These are phyloP conservation scores for Volvox reticuliferus DNA, from an alignment of 139 green algal genomes.

Conservation along the genomic window DNA sequence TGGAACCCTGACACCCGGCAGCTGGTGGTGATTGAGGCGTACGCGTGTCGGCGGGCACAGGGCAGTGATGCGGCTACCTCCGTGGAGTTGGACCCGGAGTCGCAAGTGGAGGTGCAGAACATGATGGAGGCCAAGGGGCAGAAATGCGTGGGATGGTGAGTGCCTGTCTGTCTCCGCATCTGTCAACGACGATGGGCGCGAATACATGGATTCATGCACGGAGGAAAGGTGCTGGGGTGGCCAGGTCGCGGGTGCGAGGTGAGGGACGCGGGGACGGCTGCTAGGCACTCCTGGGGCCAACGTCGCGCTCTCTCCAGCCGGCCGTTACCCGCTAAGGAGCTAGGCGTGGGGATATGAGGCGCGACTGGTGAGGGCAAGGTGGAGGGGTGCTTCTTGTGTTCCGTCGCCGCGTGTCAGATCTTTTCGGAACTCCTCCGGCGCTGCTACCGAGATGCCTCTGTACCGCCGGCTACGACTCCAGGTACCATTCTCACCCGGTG, in stretches of 20 bases:
- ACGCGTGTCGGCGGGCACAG: constrained; percentile 29
- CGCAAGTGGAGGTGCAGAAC: constrained; percentile 72
- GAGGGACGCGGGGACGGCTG: no score
- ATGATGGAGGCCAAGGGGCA: constrained; percentile 73
- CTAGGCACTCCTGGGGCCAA: no score
- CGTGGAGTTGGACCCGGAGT: constrained; percentile 82
- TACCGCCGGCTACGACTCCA: constrained; percentile 12
- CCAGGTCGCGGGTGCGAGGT: neutral
- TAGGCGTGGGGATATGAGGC: no score
- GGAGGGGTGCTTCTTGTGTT: no score
- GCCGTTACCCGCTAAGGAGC: no score
- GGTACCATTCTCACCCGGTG: constrained; percentile 89
- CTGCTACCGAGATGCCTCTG: no score
- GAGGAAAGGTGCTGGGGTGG: neutral
- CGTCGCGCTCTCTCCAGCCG: no score
- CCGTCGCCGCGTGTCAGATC: no score
- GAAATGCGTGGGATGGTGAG: constrained; percentile 78
- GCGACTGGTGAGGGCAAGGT: no score
- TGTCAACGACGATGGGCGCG: no score
- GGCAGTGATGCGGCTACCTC: constrained; percentile 67
- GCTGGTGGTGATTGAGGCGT: constrained; percentile 56
- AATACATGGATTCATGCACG: no score
- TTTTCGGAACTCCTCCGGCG: neutral
- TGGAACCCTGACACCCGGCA: constrained; percentile 55
- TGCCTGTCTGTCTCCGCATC: neutral